Evolutionary conservation across 192 early-diverging fungal genomes (phyloP), one percentile per base, ranked within the genome.

Genomic region (Jimgerdemannia lactiflua): DNA sequence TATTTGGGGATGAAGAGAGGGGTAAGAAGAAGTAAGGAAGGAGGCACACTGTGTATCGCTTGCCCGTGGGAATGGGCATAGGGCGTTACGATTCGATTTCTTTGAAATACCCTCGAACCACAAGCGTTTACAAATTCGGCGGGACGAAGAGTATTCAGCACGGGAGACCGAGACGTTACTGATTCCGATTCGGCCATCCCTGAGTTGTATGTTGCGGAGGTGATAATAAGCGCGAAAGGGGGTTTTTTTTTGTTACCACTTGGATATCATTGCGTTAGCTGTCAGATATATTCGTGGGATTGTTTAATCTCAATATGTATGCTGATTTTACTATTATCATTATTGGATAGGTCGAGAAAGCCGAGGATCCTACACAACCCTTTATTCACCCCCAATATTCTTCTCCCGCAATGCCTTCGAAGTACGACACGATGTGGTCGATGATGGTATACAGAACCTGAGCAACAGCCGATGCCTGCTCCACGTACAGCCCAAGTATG

Each of bases 361-460:
- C 71, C 17, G 43, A 29, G 29, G 29, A 29, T 29, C 29, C 29
- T 29, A 29, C 1, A 29, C 29, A 29, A 29, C 29, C 29, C 29
- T 29, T 82, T 85, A 72, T 88, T 84, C 41, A 79, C 86, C 29
- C 29, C 29, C 29, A 1, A 29, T 29, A 29, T 29, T 29, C 29
- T 29, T 29, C 29, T 29, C 29, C 54, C 85, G 85, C 39, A 94
- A 94, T 77, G 85, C 88, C 9, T 82, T 87, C 11, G 77, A 89
- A 14, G 92, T 94, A 3, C 93, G 92, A 59, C 85, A 88, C 3
- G 86, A 89, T 70, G 93, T 94, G 11, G 85, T 87, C 39, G 89
- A 89, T 10, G 93, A 94, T n/a, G 85, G 84, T 9, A 29, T 29
- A 29, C 29, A 29, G 29, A 29, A 29, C 29, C 29, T 29, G 29